Evolutionary conservation across 371 early-diverging fungal genomes (phyloP).

Genomic region (Mycotypha africana): DNA sequence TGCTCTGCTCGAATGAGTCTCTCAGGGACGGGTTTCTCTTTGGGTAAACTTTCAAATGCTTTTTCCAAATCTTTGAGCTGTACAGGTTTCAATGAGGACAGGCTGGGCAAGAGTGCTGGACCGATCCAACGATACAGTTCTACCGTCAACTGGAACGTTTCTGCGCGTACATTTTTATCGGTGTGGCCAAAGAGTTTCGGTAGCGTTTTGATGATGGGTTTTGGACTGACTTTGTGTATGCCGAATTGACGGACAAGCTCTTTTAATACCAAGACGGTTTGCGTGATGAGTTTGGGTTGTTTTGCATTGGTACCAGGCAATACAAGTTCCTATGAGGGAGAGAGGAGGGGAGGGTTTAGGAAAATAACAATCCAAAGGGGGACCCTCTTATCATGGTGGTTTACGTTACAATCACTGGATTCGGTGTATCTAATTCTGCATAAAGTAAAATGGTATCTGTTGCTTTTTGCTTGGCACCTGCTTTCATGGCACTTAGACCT

Average conservation of each 20-base stretch:
- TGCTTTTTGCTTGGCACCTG: conserved; percentile 75
- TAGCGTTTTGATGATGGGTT: conserved; percentile 80
- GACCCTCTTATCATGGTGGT: too few species aligned
- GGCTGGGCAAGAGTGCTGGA: conserved; percentile 56
- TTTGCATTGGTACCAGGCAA: conserved; percentile 78
- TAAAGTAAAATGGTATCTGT: conserved; percentile 78
- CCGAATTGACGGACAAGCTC: conserved; percentile 84
- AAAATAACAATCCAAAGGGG: too few species aligned
- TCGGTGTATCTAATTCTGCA: conserved; percentile 82
- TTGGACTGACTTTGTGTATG: conserved; percentile 67
- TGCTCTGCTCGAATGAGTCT: conserved; percentile 81
- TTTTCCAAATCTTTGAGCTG: conserved; percentile 88
- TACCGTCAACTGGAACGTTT: conserved; percentile 68
- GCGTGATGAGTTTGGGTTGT: conserved; percentile 87
- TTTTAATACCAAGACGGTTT: conserved; percentile 61
- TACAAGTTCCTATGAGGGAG: conserved; percentile 60
- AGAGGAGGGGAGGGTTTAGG: too few species aligned
- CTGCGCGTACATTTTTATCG: conserved; percentile 89
- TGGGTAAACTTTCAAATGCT: conserved; percentile 71
- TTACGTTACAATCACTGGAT: conserved; percentile 78
- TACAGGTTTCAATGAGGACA: conserved; percentile 78
- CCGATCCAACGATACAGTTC: conserved; percentile 84
- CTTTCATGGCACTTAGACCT: conserved; percentile 77
- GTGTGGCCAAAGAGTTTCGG: conserved; percentile 88
- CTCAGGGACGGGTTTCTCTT: conserved; percentile 59